Evolutionary conservation across 805 yeast species (phyloP).

Genomic region (Starmerella tilneyi): DNA sequence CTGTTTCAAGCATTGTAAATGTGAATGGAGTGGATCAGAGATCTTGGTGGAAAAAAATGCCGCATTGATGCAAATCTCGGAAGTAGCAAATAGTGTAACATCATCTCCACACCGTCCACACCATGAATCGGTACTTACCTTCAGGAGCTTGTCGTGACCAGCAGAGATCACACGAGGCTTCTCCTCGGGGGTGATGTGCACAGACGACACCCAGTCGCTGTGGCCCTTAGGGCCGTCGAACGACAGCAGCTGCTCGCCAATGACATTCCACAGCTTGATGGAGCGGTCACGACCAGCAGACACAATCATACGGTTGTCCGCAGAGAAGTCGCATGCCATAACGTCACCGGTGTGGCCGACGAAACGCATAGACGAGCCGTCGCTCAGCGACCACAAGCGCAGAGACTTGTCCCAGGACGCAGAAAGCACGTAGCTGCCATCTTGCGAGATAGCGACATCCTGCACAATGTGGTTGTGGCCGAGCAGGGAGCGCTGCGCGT

Average conservation of each 20-base stretch:
- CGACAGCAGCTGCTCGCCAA: constrained; percentile 93
- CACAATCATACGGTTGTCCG: constrained; percentile 93
- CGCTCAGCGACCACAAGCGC: constrained; percentile 94
- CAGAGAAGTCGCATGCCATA: constrained; percentile 89
- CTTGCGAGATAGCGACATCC: constrained; percentile 95
- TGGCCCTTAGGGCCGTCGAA: constrained; percentile 62
- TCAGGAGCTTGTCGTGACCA: constrained; percentile 97
- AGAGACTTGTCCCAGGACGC: constrained; percentile 99
- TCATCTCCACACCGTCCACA: constrained; percentile 42
- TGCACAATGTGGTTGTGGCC: constrained; percentile 99
- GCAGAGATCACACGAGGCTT: constrained; percentile 72
- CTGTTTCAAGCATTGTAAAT: constrained; percentile 9
- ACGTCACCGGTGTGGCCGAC: constrained; percentile 98
- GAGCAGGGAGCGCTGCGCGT: constrained; percentile 89
- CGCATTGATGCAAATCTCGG: constrained; percentile 73
- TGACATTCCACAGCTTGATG: constrained; percentile 98
- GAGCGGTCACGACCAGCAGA: constrained; percentile 99
- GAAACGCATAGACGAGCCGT: constrained; percentile 91
- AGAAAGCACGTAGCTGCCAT: constrained; percentile 94
- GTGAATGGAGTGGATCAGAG: constrained; percentile 55
- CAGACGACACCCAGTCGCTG: constrained; percentile 98
- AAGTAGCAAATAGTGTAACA: constrained; percentile 94
- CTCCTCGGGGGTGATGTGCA: constrained; percentile 80
- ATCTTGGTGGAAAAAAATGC: constrained; percentile 94
- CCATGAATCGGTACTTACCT: constrained; percentile 60